Base-by-base conservation (phyloP, 345 rosid genomes). In the Hirschfeldia incana region DNA sequence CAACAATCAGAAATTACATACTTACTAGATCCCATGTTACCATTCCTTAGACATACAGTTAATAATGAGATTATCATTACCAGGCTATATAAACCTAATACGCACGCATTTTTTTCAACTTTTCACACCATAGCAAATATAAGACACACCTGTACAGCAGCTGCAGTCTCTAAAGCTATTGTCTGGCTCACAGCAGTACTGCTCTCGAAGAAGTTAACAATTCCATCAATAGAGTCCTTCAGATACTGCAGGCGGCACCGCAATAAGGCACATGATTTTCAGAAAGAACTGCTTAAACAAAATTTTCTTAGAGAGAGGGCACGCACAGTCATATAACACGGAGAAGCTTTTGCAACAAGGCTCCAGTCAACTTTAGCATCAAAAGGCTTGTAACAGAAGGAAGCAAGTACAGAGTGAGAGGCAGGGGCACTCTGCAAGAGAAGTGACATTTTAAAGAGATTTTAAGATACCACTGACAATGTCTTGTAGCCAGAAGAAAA, bases 351-450 rank as follows among this genome's bases (percentile, higher is more conserved):
- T 33, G 89, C 93, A 70, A 83, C 84, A 96, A 95, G 78, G 84
- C 98, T 93, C 99, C 99, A 95, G 83, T 95, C 99, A 73, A 95
- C 96, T 81, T 93, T 85, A 72, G 87, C 90, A 83, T 90, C 98
- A 80, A 93, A 91, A 30, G 99, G 99, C 86, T 95, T 95, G 83
- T 93, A 93, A 81, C 89, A 81, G 84, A 95, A 95, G 78, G 85
- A 83, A 69, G 93, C 98, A 80, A 88, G 85, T 75, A 95, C 83
- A 78, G 99, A 95, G 58, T 91, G 86, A 6, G 67, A 70, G 61
- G 92, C 58, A 59, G 90, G 84, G 26, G 99, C 99, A 89, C 99
- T 95, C 99, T 95, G 89, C 89, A 85, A 61, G 67, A 66, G 82
- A 63, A 60, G 72, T 69, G 15, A 74, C 65, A 58, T 26, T 51